Conservation (phyloP, 192 early-diverging fungal genomes). For the Coemansia erecta region DNA sequence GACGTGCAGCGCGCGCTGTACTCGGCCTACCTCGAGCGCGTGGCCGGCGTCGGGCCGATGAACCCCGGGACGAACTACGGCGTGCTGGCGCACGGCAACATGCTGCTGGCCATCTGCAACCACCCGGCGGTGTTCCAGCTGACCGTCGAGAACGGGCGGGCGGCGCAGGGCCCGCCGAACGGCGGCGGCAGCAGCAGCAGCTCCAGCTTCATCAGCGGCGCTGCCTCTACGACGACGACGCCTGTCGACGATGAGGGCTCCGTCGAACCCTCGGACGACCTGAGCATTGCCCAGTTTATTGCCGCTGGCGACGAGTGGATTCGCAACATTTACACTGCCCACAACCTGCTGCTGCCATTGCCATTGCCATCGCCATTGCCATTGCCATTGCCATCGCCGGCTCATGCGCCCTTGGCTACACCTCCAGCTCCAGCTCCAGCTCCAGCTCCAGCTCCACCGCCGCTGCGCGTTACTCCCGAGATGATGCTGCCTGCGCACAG, state of each 20-base stretch:
- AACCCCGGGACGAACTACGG: neutral
- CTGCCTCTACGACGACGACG: too few relatives aligned
- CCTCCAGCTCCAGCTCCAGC: too few relatives aligned
- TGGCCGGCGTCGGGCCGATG: conserved; percentile 1
- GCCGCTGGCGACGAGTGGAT: neutral
- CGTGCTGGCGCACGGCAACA: conserved; percentile 25
- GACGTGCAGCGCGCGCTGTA: conserved; percentile 60
- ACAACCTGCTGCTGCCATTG: neutral
- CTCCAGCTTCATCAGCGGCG: too few relatives aligned
- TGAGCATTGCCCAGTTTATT: neutral
- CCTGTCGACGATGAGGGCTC: neutral
- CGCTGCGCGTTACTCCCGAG: too few relatives aligned
- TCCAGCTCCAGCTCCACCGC: too few relatives aligned
- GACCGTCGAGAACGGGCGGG: neutral
- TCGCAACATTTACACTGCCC: neutral
- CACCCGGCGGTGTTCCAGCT: conserved; percentile 60
- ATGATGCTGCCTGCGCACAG: conserved; percentile 24
- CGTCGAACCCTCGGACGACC: neutral
- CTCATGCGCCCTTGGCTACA: too few relatives aligned
- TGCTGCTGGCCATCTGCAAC: conserved; percentile 58
- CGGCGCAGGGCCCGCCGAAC: too few relatives aligned
- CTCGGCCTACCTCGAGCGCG: conserved; percentile 28
- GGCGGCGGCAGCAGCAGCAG: too few relatives aligned
- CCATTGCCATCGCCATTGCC: too few relatives aligned
- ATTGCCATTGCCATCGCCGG: too few relatives aligned